These are phyloP conservation scores for Lipomyces yamanashiensis DNA, from an alignment of 805 yeast species.

Conservation along the genomic window DNA sequence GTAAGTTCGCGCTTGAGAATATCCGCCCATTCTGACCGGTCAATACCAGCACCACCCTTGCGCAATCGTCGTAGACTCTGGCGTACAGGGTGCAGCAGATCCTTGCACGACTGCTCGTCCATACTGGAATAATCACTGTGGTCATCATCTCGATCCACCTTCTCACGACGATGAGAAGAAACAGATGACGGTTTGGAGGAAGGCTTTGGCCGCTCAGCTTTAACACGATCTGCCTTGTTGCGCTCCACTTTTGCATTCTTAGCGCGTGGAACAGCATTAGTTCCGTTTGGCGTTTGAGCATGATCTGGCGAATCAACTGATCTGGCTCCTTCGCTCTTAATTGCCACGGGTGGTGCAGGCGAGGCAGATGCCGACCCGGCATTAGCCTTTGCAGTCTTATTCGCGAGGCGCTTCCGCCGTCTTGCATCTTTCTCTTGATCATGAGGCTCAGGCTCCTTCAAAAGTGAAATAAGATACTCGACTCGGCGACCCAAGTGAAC, in stretches of 20 bases:
- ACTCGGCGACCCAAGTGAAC: slow-evolving; percentile 91
- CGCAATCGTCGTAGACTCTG: slow-evolving; percentile 68
- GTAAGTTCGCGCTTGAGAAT: slow-evolving; percentile 68
- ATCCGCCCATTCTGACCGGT: slow-evolving; percentile 76
- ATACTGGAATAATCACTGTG: slow-evolving; percentile 69
- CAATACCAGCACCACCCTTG: slow-evolving; percentile 73
- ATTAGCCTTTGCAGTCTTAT: slow-evolving; percentile 22
- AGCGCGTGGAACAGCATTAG: background rate
- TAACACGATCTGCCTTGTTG: background rate
- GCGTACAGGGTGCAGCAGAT: slow-evolving; percentile 65
- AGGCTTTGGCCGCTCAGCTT: slow-evolving; percentile 11
- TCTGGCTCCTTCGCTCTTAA: slow-evolving; percentile 1
- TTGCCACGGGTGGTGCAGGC: slow-evolving; percentile 22
- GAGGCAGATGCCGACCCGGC: slow-evolving; percentile 31
- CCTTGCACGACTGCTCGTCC: slow-evolving; percentile 74
- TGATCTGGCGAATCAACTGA: background rate
- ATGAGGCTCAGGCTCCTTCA: slow-evolving; percentile 58
- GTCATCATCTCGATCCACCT: slow-evolving; percentile 37
- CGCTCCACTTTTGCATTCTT: slow-evolving; percentile 11
- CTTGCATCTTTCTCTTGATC: slow-evolving; percentile 38
- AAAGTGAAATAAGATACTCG: slow-evolving; percentile 76
- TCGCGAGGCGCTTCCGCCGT: slow-evolving; percentile 36
- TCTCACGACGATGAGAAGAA: slow-evolving; percentile 11
- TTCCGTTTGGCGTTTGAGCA: background rate
- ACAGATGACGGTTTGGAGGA: background rate